Percentiles rank a stretch among this genome's conserved stretches.
Conservation (phyloP, 768 basidiomycete genomes). For the Hypsizygus marmoreus region DNA sequence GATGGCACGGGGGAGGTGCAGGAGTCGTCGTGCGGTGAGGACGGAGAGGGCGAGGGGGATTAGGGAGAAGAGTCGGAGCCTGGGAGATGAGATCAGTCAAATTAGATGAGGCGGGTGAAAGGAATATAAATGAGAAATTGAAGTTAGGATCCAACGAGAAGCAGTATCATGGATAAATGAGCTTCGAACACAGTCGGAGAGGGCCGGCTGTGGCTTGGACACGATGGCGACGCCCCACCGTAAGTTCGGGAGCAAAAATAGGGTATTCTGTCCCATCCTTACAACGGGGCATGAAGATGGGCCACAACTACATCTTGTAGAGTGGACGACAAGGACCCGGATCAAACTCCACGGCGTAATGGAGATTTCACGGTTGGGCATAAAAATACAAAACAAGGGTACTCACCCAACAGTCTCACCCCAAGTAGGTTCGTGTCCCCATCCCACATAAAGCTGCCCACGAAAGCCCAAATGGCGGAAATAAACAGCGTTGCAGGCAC, state of each 20-base stretch:
- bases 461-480: conserved; percentile 79
- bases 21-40: conserved; percentile 69
- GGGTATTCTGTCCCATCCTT: too few relatives aligned
- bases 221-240: too few relatives aligned
- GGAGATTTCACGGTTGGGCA: neutral
- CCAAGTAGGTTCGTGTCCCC: conserved; percentile 63
- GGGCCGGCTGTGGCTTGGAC: too few relatives aligned
- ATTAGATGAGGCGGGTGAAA: conserved; percentile 10
- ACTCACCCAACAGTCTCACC: conserved; percentile 80
- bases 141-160: neutral
- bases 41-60: conserved; percentile 71
- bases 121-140: neutral
- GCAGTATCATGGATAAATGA: neutral
- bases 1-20: conserved; percentile 69
- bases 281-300: too few relatives aligned
- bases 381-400: conserved; percentile 3
- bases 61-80: conserved; percentile 78
- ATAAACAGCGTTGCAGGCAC: conserved; percentile 74
- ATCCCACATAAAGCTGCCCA: conserved; percentile 73
- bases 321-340: too few relatives aligned
- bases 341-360: neutral
- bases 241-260: too few relatives aligned
- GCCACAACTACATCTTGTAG: too few relatives aligned
- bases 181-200: too few relatives aligned
- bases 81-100: conserved; percentile 20